These are phyloP conservation scores for Candida dubliniensis DNA, from an alignment of 1,139 yeast genomes.

Conservation along the genomic window DNA sequence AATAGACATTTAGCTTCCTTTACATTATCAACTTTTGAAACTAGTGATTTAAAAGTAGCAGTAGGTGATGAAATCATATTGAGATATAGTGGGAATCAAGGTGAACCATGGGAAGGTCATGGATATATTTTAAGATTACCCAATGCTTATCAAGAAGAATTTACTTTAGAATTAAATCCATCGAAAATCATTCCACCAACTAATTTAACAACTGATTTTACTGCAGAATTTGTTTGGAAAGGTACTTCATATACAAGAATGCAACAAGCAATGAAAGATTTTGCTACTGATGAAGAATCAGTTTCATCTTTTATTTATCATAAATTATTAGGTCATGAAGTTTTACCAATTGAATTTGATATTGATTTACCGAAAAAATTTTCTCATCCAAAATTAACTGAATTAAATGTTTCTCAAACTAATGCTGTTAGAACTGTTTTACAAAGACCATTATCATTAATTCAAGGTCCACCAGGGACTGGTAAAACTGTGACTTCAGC, in stretches of 20 bases:
- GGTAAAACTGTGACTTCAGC: conserved; percentile 96
- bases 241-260: conserved; percentile 81
- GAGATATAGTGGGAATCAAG: conserved; percentile 54
- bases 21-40: conserved; percentile 64
- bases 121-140: conserved; percentile 79
- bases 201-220: conserved; percentile 62
- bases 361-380: conserved; percentile 58
- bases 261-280: conserved; percentile 72
- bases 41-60: conserved; percentile 68
- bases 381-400: conserved; percentile 67
- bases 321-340: conserved; percentile 80
- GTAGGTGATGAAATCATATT: conserved; percentile 82
- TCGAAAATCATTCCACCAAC: conserved; percentile 57
- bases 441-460: conserved; percentile 74
- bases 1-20: conserved; percentile 71
- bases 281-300: conserved; percentile 72
- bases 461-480: conserved; percentile 99
- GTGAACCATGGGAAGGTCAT: conserved; percentile 62
- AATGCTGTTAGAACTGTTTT: conserved; percentile 76
- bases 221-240: conserved; percentile 90
- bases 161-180: conserved; percentile 66
- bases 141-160: conserved; percentile 63
- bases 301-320: conserved; percentile 80
- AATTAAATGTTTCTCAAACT: conserved; percentile 73
- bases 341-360: conserved; percentile 62